These are phyloP conservation scores for Aechmea fasciata DNA, from an alignment of 176 grass and related monocot genomes.

Conservation along the genomic window DNA sequence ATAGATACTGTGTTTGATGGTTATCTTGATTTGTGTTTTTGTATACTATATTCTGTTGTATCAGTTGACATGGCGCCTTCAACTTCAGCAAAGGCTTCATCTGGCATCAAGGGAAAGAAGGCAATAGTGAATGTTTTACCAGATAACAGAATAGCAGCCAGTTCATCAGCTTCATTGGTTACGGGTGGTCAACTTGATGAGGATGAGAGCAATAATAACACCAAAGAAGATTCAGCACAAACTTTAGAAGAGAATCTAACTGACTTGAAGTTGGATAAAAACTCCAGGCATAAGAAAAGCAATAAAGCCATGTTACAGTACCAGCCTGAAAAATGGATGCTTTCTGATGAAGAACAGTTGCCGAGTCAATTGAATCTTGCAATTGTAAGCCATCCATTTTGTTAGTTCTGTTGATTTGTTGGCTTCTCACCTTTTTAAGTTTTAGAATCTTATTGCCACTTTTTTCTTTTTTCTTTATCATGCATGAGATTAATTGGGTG, in stretches of 20 bases:
- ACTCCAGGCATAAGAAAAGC: slow-evolving; percentile 23
- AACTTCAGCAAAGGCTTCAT: slow-evolving; percentile 18
- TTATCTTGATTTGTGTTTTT: not conserved
- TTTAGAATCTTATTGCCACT: not conserved
- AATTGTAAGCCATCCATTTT: slow-evolving; percentile 42
- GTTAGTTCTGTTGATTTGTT: slow-evolving; percentile 13
- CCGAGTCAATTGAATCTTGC: slow-evolving; percentile 73
- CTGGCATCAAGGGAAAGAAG: slow-evolving; percentile 21
- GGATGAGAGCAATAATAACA: slow-evolving; percentile 19
- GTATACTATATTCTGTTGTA: slow-evolving; percentile 15
- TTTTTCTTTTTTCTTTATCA: not conserved
- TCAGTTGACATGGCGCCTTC: slow-evolving; percentile 24
- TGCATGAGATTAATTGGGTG: not conserved
- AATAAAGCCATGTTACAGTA: slow-evolving; percentile 49
- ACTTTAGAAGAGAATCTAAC: slow-evolving; percentile 35
- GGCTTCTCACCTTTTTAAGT: not conserved
- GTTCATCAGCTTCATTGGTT: slow-evolving; percentile 9
- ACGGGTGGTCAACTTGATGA: slow-evolving; percentile 11
- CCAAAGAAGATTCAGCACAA: slow-evolving; percentile 24
- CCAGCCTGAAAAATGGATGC: slow-evolving; percentile 84
- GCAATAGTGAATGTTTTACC: slow-evolving; percentile 14
- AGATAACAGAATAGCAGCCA: slow-evolving; percentile 17
- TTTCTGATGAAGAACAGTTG: slow-evolving; percentile 34
- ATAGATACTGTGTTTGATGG: not conserved
- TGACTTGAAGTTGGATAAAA: slow-evolving; percentile 51